Base-by-base conservation (phyloP, 1,139 yeast genomes). In the Yamadazyma jaroonii region DNA sequence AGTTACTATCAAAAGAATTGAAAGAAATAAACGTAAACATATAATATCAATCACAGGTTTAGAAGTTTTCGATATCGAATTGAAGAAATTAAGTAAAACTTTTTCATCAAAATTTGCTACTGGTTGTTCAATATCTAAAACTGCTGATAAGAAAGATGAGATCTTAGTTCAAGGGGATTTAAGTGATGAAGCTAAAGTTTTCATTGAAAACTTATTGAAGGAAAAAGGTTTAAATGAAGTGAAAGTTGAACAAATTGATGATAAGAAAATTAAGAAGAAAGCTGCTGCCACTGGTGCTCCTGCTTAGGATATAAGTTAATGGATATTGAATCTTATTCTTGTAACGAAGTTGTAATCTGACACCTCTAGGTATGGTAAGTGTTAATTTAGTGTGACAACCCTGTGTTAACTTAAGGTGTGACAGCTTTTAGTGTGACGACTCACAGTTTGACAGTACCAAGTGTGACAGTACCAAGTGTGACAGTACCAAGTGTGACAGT, bases 81-180 rank as follows among this genome's bases (percentile, higher is more conserved):
- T 87, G 75, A 92, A 92, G 69, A 89, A 89, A 57, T 72, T 88
- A 49, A 86, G 96, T 32, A 92, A 92, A 71, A 82, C 89, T 0
- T 88, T 92, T 62, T 95, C 97, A 0, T 83, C 94, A 29, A 88
- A 87, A 60, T 92, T 90, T 58, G 98, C 98, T 15, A 90, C 97
- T 3, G 98, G 98, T 34, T 94, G 97, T 20, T 81, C 94, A 31
- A 96, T 90, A n/a, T 82, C 90, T 7, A 90, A 90, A 64, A 84
- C 83, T 46, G 92, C 83, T 9, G 97, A 90, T 50, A 90, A 90
- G 62, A 85, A 84, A 57, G 97, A 90, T 47, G 97, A 90, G 56
- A 80, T 90, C 40, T 77, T 88, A 45, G 84, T 90, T 41, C 97
- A 90, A 65, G 98, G 98, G 51, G 98, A 92, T 61, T 94, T 90